Base-by-base conservation (phyloP, 129 eudicot species). In the Sambucus nigra region DNA sequence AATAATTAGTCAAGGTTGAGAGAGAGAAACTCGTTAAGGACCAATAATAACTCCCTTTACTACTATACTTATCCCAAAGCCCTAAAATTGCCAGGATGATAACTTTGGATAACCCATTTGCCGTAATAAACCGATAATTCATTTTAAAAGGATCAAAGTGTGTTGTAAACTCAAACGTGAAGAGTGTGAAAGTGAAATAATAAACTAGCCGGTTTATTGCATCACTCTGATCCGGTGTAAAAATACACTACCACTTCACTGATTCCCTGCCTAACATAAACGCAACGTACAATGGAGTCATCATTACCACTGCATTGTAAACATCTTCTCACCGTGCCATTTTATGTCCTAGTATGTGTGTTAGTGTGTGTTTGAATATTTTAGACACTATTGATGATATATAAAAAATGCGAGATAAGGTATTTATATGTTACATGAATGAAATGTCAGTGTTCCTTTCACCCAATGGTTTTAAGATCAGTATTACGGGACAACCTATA, bases 31-130 rank as follows among this genome's bases (percentile, higher is more conserved):
- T 74, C 13, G 96, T 87, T 65, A 87, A 80, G 25, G 80, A 67
- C 96, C 96, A 87, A 55, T 79, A 72, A 40, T 74, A 87, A 69
- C 94, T 80, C 40, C 96, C 96, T 48, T 87, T 87, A 47, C 60
- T 69, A 55, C 81, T 71, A 63, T 63, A 87, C 64, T 69, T 83
- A 0, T 86, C 89, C 96, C 94, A 87, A 23, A 72, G 41, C 9
- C 63, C 81, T 24, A 87, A 63, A 16, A 83, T 83, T 0, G 24
- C 22, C 6, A 80, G 81, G n/a, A 87, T 83, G 4, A 87, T 68
- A 9, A 80, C 81, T 69, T 87, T 87, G 10, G 94, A 83, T 15
- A 83, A 73, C 3, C 55, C 79, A 39, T 87, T 94, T 0, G 96
- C 96, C 2, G 69, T 83, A 5, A 87, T 70, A 68, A 87, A 73